phyloP scores from a whole-genome alignment of 192 early-diverging fungal genomes.

The Coemansia sp. region DNA sequence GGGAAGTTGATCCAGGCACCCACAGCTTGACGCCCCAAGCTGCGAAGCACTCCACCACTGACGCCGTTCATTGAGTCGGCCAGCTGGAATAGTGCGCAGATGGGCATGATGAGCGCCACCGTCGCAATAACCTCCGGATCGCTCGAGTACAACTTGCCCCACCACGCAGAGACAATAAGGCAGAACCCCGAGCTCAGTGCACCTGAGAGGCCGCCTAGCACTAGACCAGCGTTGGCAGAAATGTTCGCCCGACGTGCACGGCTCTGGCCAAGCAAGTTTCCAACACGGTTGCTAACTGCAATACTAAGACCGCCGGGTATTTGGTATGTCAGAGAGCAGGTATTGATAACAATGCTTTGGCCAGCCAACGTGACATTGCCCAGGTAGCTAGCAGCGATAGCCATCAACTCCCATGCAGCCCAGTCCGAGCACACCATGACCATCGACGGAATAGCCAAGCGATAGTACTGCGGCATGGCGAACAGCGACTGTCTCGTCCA shows the following conservation, averaged over 20 bases:
- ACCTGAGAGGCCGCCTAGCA: slow-evolving; percentile 12
- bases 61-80: slow-evolving; percentile 62
- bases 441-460: slow-evolving; percentile 72
- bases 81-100: slow-evolving; percentile 72
- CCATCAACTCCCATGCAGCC: slow-evolving; percentile 55
- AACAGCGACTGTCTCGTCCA: slow-evolving; percentile 54
- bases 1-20: slow-evolving; percentile 59
- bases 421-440: slow-evolving; percentile 73
- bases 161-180: slow-evolving; percentile 35
- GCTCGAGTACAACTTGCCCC: slow-evolving; percentile 63
- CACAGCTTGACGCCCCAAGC: slow-evolving; percentile 55
- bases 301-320: slow-evolving; percentile 58
- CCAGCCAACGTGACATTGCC: slow-evolving; percentile 58
- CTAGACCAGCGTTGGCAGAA: slow-evolving; percentile 32
- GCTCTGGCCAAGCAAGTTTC: slow-evolving; percentile 53
- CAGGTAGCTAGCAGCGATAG: slow-evolving; percentile 57
- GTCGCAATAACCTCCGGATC: slow-evolving; percentile 67
- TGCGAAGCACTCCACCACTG: slow-evolving; percentile 59
- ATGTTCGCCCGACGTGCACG: slow-evolving; percentile 39
- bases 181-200: slow-evolving; percentile 17
- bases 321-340: slow-evolving; percentile 54
- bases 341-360: slow-evolving; percentile 60
- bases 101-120: slow-evolving; percentile 75
- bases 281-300: slow-evolving; percentile 55
- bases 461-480: slow-evolving; percentile 57